Conservation (phyloP, 805 yeast genomes). For the Starmerella etchellsii region DNA sequence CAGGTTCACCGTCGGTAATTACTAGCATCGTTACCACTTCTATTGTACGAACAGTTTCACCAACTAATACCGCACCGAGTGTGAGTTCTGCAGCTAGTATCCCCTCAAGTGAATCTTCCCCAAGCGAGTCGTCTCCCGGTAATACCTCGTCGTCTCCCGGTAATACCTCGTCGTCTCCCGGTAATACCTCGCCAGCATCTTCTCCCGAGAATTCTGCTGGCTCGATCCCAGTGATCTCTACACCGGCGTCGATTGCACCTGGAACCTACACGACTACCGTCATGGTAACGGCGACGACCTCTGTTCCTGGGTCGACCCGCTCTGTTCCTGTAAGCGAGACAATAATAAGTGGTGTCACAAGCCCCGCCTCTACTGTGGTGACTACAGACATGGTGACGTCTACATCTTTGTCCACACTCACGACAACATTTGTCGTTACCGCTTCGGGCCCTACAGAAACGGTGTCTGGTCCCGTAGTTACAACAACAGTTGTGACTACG, state of each 20-base stretch:
- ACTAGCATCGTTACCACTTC: too few relatives aligned
- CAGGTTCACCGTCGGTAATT: too few relatives aligned
- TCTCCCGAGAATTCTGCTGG: too few relatives aligned
- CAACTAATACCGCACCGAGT: too few relatives aligned
- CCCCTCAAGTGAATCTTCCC: too few relatives aligned
- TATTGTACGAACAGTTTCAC: background rate
- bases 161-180: too few relatives aligned
- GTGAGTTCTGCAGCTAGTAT: too few relatives aligned
- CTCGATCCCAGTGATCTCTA: background rate
- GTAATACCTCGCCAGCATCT: too few relatives aligned
- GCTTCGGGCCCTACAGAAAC: background rate
- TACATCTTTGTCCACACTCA: background rate
- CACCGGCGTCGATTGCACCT: background rate
- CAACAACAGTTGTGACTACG: constrained; percentile 9
- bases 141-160: too few relatives aligned
- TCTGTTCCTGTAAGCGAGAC: background rate
- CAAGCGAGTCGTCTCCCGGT: too few relatives aligned
- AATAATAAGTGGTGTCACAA: too few relatives aligned
- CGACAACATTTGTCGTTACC: background rate
- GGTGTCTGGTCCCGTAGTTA: too few relatives aligned
- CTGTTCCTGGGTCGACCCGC: constrained; percentile 5
- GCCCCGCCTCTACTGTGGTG: background rate
- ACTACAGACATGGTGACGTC: background rate
- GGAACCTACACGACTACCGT: constrained; percentile 5
- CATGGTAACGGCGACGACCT: background rate